Conservation (phyloP, 2,329 filamentous ascomycete species). For the Aspergillus brasiliensis region DNA sequence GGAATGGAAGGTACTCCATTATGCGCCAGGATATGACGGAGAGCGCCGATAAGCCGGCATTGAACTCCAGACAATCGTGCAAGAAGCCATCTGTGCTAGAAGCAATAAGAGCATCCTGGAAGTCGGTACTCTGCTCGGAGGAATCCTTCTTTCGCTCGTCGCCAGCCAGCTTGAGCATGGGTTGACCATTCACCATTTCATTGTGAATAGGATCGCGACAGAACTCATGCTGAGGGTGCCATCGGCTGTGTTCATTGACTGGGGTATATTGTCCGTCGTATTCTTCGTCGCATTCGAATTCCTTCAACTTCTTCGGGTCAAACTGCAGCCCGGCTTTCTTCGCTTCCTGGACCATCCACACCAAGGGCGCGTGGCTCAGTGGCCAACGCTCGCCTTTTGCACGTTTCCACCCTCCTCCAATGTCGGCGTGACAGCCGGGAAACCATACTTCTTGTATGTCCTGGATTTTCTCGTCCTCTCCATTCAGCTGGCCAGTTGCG, state of each 20-base stretch:
- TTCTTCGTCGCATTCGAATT: conserved; percentile 64
- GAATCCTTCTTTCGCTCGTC: conserved; percentile 24
- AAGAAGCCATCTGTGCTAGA: conserved; percentile 59
- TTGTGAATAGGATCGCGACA: conserved; percentile 20
- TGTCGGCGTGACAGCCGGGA: conserved; percentile 74
- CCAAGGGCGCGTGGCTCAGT: conserved; percentile 67
- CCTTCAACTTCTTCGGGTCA: conserved; percentile 66
- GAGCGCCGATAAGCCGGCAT: conserved; percentile 56
- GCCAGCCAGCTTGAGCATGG: conserved; percentile 6
- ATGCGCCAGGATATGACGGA: conserved; percentile 71
- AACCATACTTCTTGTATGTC: conserved; percentile 78
- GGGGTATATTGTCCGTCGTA: conserved; percentile 39
- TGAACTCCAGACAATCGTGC: conserved; percentile 71
- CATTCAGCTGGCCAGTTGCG: conserved; percentile 12
- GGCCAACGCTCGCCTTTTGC: conserved; percentile 57
- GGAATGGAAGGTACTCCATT: conserved; percentile 81
- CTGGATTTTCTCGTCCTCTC: conserved; percentile 51
- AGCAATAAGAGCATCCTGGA: conserved; percentile 60
- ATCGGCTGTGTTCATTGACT: conserved; percentile 29
- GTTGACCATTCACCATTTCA: conserved; percentile 11
- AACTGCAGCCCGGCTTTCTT: conserved; percentile 69
- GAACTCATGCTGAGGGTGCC: conserved; percentile 17
- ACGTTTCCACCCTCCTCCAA: conserved; percentile 74
- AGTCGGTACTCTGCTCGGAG: conserved; percentile 42
- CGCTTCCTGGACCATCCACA: conserved; percentile 70